Conservation (phyloP, 2,329 filamentous ascomycete genomes). For the Parastagonospora nodorum region DNA sequence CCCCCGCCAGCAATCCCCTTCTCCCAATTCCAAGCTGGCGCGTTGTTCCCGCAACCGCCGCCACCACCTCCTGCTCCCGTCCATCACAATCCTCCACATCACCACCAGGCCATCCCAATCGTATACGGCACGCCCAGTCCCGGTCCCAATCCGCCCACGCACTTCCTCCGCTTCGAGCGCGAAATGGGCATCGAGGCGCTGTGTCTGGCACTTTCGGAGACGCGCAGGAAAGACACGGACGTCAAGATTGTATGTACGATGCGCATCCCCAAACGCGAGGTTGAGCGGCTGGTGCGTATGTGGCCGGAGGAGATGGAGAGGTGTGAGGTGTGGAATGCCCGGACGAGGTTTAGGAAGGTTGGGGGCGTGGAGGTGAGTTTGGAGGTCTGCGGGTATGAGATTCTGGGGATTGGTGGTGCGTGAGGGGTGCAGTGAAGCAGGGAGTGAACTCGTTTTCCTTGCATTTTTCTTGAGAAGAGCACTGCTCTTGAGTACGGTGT, state of each 20-base stretch:
- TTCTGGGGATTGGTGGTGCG: background rate
- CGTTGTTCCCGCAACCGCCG: background rate
- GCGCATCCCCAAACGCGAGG: conserved; percentile 48
- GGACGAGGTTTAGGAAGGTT: conserved; percentile 38
- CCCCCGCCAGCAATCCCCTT: conserved; percentile 22
- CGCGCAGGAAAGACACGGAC: conserved; percentile 26
- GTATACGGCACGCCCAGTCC: background rate
- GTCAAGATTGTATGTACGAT: conserved; percentile 46
- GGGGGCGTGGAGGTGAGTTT: conserved; percentile 40
- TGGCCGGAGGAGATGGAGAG: conserved; percentile 59
- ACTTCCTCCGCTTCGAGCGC: conserved; percentile 44
- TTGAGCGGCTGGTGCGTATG: conserved; percentile 54
- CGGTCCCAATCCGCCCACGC: conserved; percentile 26
- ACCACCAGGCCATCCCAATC: background rate
- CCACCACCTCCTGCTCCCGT: conserved; percentile 6
- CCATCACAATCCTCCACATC: conserved; percentile 2
- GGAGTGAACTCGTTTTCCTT: background rate
- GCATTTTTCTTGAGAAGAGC: no score
- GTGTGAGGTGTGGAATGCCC: conserved; percentile 38
- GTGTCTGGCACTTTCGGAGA: conserved; percentile 40
- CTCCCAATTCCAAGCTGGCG: conserved; percentile 25
- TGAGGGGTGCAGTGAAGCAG: background rate
- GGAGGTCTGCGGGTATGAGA: conserved; percentile 37
- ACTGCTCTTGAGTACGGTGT: no score
- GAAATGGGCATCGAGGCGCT: conserved; percentile 43